Evolutionary conservation across 352 stramenopile genomes (phyloP).

Genomic region (Phytophthora ramorum): DNA sequence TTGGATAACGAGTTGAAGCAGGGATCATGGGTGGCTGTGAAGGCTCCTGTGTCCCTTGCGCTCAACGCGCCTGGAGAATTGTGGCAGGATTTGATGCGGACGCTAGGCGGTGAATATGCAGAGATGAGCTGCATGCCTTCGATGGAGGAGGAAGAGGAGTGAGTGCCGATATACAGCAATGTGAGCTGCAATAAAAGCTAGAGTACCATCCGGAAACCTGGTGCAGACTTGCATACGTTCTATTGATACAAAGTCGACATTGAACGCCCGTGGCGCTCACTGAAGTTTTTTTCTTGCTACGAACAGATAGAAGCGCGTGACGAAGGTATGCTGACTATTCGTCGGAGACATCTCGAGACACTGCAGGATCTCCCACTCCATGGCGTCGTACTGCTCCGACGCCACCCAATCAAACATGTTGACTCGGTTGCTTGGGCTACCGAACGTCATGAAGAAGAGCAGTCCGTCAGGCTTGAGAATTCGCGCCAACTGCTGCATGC

Average conservation of each 20-base stretch:
- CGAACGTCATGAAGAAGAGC: conserved; percentile 59
- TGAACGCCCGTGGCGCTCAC: conserved; percentile 7
- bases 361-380: conserved; percentile 61
- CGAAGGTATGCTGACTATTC: conserved; percentile 39
- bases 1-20: conserved; percentile 74
- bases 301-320: conserved; percentile 58
- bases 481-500: conserved; percentile 52
- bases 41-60: conserved; percentile 73
- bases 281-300: conserved; percentile 53
- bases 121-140: conserved; percentile 71
- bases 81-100: conserved; percentile 74
- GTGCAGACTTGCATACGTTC: conserved; percentile 18
- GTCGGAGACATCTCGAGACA: conserved; percentile 59
- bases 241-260: conserved; percentile 28
- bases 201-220: conserved; percentile 11
- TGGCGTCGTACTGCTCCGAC: conserved; percentile 4
- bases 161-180: conserved; percentile 2
- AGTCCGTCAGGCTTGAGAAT: conserved; percentile 46
- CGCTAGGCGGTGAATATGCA: conserved; percentile 75
- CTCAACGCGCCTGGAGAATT: conserved; percentile 71
- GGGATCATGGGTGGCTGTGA: conserved; percentile 78
- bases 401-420: conserved; percentile 55
- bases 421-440: conserved; percentile 59
- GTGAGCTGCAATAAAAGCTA: conserved; percentile 28
- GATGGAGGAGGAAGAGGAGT: conserved; percentile 55